These are phyloP conservation scores for Verruconis gallopava DNA, from an alignment of 2,329 filamentous ascomycete species.

Conservation along the genomic window DNA sequence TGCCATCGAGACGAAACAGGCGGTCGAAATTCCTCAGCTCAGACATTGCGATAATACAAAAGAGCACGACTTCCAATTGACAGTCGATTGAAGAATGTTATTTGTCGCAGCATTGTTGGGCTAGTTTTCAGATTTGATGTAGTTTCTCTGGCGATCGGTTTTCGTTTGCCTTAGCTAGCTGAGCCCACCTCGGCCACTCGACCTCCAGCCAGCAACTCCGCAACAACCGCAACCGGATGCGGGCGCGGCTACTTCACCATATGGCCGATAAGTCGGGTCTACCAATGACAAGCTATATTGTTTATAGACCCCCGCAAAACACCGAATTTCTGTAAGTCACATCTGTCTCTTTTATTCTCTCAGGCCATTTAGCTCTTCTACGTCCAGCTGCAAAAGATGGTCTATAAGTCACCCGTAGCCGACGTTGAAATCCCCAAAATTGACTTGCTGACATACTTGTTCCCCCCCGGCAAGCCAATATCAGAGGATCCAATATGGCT, in stretches of 20 bases:
- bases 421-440: slow-evolving; percentile 32
- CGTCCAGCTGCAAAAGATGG: no score
- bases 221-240: not conserved
- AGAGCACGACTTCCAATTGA: no score
- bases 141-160: not conserved
- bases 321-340: no score
- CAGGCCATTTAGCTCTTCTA: no score
- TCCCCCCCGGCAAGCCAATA: slow-evolving; percentile 17
- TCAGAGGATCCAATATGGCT: slow-evolving; percentile 38
- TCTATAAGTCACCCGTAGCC: slow-evolving; percentile 31
- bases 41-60: slow-evolving; percentile 21
- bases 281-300: not conserved
- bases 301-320: not conserved
- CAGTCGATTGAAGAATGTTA: not conserved
- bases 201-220: not conserved
- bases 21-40: slow-evolving; percentile 21
- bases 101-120: not conserved
- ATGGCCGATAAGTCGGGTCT: not conserved
- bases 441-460: slow-evolving; percentile 27
- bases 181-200: not conserved
- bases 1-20: slow-evolving; percentile 25
- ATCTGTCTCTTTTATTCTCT: no score
- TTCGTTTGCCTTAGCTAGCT: not conserved
- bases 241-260: not conserved
- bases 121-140: not conserved